These are phyloP conservation scores for Halophytophthora batemanensis DNA, from an alignment of 352 stramenopile species.

Conservation along the genomic window DNA sequence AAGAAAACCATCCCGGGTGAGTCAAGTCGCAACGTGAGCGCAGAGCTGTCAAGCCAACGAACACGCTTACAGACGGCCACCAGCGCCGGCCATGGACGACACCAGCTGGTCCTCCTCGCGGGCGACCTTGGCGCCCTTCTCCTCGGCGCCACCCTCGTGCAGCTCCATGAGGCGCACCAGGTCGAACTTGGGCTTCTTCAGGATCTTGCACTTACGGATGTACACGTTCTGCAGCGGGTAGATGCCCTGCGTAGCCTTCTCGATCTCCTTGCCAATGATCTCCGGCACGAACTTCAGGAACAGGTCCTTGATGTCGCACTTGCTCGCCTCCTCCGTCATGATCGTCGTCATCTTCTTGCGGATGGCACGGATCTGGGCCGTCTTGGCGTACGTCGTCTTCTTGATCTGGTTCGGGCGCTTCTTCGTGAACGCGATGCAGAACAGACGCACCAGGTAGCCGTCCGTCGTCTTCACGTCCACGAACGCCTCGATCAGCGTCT, in stretches of 20 bases:
- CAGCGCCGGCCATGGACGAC: slow-evolving; percentile 82
- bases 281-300: slow-evolving; percentile 99
- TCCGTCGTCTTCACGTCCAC: slow-evolving; percentile 99
- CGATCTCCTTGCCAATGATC: slow-evolving; percentile 98
- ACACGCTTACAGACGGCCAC: slow-evolving; percentile 84
- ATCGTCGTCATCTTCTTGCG: slow-evolving; percentile 98
- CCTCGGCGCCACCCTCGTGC: slow-evolving; percentile 94
- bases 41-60: slow-evolving; percentile 20
- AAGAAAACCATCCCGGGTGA: slow-evolving; percentile 40
- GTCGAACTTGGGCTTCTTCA: slow-evolving; percentile 99
- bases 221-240: slow-evolving; percentile 99
- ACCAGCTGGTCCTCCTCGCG: slow-evolving; percentile 85
- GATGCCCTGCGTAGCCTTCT: slow-evolving; percentile 96
- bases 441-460: slow-evolving; percentile 98
- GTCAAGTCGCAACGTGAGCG: slow-evolving; percentile 6
- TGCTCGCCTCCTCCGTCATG: slow-evolving; percentile 97
- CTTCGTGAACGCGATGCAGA: slow-evolving; percentile 99
- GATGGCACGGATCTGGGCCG: slow-evolving; percentile 95
- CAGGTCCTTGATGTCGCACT: slow-evolving; percentile 99
- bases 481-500: slow-evolving; percentile 98
- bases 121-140: slow-evolving; percentile 90
- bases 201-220: slow-evolving; percentile 99
- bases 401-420: slow-evolving; percentile 98
- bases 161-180: slow-evolving; percentile 99
- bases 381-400: slow-evolving; percentile 99